phyloP scores from a whole-genome alignment of 2,329 filamentous ascomycete genomes.

The Ilyonectria sp. region DNA sequence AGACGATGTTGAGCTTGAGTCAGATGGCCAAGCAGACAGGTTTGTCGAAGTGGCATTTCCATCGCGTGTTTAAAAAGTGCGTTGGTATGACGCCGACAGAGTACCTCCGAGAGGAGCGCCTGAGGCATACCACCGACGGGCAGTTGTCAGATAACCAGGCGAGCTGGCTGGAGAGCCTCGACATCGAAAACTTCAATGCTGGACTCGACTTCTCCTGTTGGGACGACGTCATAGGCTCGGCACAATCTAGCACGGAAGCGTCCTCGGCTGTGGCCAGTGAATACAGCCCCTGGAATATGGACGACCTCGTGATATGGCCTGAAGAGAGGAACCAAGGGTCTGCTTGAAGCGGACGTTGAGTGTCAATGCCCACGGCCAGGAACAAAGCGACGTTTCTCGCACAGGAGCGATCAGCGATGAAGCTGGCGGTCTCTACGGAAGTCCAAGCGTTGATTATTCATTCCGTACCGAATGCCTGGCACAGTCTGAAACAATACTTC shows the following conservation, averaged over 20 bases:
- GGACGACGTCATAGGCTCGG: slow-evolving; percentile 33
- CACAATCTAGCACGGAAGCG: slow-evolving; percentile 26
- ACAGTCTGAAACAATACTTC: background rate
- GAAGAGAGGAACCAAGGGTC: slow-evolving; percentile 11
- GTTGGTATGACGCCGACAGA: slow-evolving; percentile 63
- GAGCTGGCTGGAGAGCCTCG: slow-evolving; percentile 33
- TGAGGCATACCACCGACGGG: slow-evolving; percentile 17
- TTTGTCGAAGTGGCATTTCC: slow-evolving; percentile 71
- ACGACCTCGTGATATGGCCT: slow-evolving; percentile 44
- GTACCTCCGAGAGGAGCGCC: slow-evolving; percentile 48
- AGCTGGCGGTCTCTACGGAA: background rate
- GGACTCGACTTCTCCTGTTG: slow-evolving; percentile 38
- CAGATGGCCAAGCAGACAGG: slow-evolving; percentile 66
- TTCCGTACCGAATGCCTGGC: background rate
- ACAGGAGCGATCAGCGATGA: background rate
- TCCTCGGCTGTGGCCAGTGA: slow-evolving; percentile 26
- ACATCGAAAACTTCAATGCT: slow-evolving; percentile 20
- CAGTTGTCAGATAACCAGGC: slow-evolving; percentile 15
- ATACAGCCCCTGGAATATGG: slow-evolving; percentile 41
- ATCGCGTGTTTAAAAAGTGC: slow-evolving; percentile 70
- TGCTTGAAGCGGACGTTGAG: background rate
- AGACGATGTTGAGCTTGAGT: slow-evolving; percentile 55
- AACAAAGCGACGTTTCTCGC: background rate
- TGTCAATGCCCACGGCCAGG: background rate
- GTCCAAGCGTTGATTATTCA: background rate